Evolutionary conservation across 2,329 filamentous ascomycete genomes (phyloP), one percentile per base, ranked within the genome.

Genomic region (Ploettnerulaceae sp.): DNA sequence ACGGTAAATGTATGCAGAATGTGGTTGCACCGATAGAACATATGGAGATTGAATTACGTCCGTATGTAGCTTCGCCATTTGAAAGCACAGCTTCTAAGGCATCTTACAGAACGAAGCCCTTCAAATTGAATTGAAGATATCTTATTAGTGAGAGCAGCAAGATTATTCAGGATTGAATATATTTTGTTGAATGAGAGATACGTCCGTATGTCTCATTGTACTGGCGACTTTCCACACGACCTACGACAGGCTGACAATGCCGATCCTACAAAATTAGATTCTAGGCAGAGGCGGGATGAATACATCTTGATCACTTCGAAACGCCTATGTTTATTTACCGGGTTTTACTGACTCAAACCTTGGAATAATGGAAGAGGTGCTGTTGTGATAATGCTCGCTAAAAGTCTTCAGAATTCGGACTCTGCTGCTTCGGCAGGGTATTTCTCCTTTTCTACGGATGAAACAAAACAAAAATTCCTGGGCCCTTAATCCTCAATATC

Each of bases 51-150:
- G 9, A 3, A 20, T 15, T 40, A 40, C 37, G 37, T 31, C 37
- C 37, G 37, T 40, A 29, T n/a, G n/a, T n/a, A n/a, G 37, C 37
- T 31, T 40, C 21, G 37, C 37, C 37, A 3, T 40, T 18, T 11
- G 20, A 24, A 17, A 14, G 25, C 24, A 31, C 21, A 21, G 22
- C 11, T 7, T 14, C n/a, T 14, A 7, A 29, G 9, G 25, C 11
- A 14, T 29, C 9, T n/a, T 6, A 8, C 2, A 11, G 17, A 17
- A 40, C 15, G 1, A 6, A 14, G 15, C n/a, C 9, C 36, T 18
- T n/a, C 22, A 18, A 14, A 17, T 28, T 18, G 14, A 26, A 18
- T 21, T 15, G 3, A 4, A 4, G 17, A 11, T 3, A 38, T 38
- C 22, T 26, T 15, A 38, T 38, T 1, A 15, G 22, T 26, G 8